These are phyloP conservation scores for Pichia gijzeniarum DNA, from an alignment of 805 yeast species.

Conservation along the genomic window DNA sequence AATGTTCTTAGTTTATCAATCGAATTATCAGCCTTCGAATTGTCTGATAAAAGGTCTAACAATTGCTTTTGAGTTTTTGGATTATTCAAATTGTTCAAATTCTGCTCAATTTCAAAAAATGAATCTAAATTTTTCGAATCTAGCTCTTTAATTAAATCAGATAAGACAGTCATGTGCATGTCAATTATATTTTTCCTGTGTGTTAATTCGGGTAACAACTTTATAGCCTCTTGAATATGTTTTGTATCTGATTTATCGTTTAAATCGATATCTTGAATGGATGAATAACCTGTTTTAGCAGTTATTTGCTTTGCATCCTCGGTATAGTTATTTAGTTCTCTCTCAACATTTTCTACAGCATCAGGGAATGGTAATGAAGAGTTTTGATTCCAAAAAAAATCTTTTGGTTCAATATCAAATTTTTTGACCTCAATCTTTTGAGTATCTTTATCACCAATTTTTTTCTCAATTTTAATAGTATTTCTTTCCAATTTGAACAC, in stretches of 20 bases:
- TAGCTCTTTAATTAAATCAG: slow-evolving; percentile 72
- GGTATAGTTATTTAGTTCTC: slow-evolving; percentile 73
- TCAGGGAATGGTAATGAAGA: slow-evolving; percentile 92
- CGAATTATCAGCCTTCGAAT: slow-evolving; percentile 48
- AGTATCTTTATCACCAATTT: slow-evolving; percentile 21
- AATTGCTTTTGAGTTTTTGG: slow-evolving; percentile 53
- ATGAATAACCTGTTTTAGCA: slow-evolving; percentile 61
- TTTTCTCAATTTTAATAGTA: slow-evolving; percentile 57
- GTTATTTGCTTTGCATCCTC: slow-evolving; percentile 85
- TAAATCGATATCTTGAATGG: slow-evolving; percentile 71
- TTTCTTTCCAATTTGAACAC: slow-evolving; percentile 78
- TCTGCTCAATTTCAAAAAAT: slow-evolving; percentile 91
- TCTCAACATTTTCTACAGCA: slow-evolving; percentile 95
- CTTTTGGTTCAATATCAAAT: slow-evolving; percentile 87
- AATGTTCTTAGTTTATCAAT: slow-evolving; percentile 84
- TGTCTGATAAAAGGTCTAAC: slow-evolving; percentile 46
- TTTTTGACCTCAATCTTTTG: slow-evolving; percentile 41
- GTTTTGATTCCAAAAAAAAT: slow-evolving; percentile 85
- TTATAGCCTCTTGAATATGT: slow-evolving; percentile 79
- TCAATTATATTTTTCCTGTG: slow-evolving; percentile 84
- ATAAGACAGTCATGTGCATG: slow-evolving; percentile 93
- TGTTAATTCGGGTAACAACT: slow-evolving; percentile 86
- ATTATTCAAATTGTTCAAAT: slow-evolving; percentile 56
- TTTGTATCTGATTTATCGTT: slow-evolving; percentile 48
- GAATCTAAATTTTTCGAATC: slow-evolving; percentile 85